A percentile compares a stretch with the other conserved stretches of the same genome.
These are phyloP conservation scores for Xylariomycetidae sp. DNA, from an alignment of 2,329 filamentous ascomycete species.

Conservation along the genomic window DNA sequence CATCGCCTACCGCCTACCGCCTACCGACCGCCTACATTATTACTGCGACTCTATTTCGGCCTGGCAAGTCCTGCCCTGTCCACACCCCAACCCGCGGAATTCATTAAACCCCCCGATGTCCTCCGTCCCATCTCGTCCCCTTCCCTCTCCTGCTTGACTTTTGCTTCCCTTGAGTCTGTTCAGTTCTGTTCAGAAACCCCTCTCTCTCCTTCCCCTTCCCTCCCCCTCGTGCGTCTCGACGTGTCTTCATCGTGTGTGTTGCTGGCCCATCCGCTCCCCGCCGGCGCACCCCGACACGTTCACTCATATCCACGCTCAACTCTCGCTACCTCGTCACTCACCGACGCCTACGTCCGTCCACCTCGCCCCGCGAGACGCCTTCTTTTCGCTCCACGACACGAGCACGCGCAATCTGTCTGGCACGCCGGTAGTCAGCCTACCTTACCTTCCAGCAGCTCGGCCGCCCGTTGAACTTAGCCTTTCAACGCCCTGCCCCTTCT, in stretches of 20 bases:
- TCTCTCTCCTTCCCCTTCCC: conserved; percentile 31
- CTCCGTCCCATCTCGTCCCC: conserved; percentile 21
- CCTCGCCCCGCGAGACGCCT: conserved; percentile 17
- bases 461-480: conserved; percentile 28
- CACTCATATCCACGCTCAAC: conserved; percentile 6
- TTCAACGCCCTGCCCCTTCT: conserved; percentile 21
- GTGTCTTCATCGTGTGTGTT: too few species aligned
- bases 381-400: conserved; percentile 21
- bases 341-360: conserved; percentile 7
- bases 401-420: conserved; percentile 26
- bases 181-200: conserved; percentile 32
- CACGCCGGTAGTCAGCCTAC: conserved; percentile 28
- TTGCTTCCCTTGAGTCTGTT: conserved; percentile 30
- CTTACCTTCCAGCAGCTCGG: conserved; percentile 29
- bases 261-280: conserved; percentile 19
- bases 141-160: conserved; percentile 30
- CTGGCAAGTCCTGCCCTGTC: not conserved
- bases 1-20: conserved; percentile 3
- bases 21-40: not conserved
- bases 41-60: not conserved
- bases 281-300: conserved; percentile 11
- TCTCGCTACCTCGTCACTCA: conserved; percentile 11
- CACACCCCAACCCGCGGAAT: conserved; percentile 21
- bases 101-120: conserved; percentile 29
- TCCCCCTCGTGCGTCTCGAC: too few species aligned